Evolutionary conservation across 2,329 filamentous ascomycete species (phyloP).

Genomic region (Clonostachys chloroleuca): DNA sequence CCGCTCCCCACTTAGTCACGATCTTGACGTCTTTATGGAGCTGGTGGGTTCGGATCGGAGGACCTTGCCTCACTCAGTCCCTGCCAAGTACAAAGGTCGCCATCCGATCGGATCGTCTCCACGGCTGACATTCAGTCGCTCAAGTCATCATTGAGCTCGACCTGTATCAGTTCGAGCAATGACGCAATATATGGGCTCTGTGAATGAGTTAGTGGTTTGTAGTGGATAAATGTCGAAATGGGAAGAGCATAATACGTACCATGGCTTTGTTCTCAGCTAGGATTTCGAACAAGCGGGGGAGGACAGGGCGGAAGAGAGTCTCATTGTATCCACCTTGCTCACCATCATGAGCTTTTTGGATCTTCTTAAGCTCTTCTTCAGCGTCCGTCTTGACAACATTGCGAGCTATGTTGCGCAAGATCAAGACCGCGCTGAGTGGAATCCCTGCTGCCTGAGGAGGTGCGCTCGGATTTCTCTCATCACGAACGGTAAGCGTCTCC

Average conservation of each 20-base stretch:
- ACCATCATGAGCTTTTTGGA: constrained; percentile 30
- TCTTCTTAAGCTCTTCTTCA: constrained; percentile 48
- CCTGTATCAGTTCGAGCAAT: constrained; percentile 28
- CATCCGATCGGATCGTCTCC: too few species aligned
- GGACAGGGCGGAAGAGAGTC: constrained; percentile 60
- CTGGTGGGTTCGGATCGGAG: too few species aligned
- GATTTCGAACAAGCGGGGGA: constrained; percentile 62
- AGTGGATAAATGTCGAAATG: background rate
- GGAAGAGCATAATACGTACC: constrained; percentile 30
- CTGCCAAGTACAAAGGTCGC: too few species aligned
- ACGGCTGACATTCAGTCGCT: background rate
- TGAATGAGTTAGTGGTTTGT: constrained; percentile 7
- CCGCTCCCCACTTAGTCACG: too few species aligned
- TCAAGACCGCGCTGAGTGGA: constrained; percentile 72
- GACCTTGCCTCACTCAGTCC: too few species aligned
- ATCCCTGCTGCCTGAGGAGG: constrained; percentile 67
- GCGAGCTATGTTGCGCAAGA: constrained; percentile 73
- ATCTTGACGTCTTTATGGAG: too few species aligned
- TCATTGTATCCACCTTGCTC: constrained; percentile 61
- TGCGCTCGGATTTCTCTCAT: constrained; percentile 54
- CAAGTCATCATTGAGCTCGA: constrained; percentile 12
- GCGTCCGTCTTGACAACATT: constrained; percentile 59
- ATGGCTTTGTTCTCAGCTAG: constrained; percentile 64
- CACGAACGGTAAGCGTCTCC: constrained; percentile 50
- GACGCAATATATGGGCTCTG: constrained; percentile 35